phyloP scores from a whole-genome alignment of 495 filamentous ascomycete species.

The Trichoderma gamsii region DNA sequence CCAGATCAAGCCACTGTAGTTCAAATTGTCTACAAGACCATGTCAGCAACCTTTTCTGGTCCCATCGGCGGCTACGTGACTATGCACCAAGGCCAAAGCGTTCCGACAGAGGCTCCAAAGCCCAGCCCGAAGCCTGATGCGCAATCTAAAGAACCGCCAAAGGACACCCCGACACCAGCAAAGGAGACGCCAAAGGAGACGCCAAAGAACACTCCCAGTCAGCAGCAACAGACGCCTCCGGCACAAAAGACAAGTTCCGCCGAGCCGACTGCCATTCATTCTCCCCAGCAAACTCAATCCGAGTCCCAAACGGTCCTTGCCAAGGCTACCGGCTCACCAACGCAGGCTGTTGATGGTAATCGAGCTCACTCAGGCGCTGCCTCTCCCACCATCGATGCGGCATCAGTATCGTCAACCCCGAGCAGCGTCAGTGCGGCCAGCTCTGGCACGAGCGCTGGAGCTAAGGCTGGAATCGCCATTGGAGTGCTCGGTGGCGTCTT shows the following conservation, averaged over 20 bases:
- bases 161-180: neutral
- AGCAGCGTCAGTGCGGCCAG: conserved; percentile 18
- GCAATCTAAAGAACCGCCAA: neutral
- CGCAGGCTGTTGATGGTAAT: neutral
- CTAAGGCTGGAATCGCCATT: conserved; percentile 78
- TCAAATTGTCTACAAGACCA: conserved; percentile 51
- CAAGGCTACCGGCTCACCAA: conserved; percentile 8
- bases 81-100: conserved; percentile 7
- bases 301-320: neutral
- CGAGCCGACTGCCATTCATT: neutral
- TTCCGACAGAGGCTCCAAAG: neutral
- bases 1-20: conserved; percentile 30
- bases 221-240: neutral
- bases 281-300: neutral
- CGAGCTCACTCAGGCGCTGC: neutral
- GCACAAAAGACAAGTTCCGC: neutral
- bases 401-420: neutral
- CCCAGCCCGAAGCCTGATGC: neutral
- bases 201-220: neutral
- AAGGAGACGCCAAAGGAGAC: conserved; percentile 5
- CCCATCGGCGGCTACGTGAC: conserved; percentile 52
- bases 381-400: neutral
- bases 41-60: conserved; percentile 49
- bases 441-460: conserved; percentile 50
- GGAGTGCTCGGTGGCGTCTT: conserved; percentile 64